Percentiles rank a stretch among this genome's conserved stretches.
These are phyloP conservation scores for Bullera alba DNA, from an alignment of 768 basidiomycete species.

Conservation along the genomic window DNA sequence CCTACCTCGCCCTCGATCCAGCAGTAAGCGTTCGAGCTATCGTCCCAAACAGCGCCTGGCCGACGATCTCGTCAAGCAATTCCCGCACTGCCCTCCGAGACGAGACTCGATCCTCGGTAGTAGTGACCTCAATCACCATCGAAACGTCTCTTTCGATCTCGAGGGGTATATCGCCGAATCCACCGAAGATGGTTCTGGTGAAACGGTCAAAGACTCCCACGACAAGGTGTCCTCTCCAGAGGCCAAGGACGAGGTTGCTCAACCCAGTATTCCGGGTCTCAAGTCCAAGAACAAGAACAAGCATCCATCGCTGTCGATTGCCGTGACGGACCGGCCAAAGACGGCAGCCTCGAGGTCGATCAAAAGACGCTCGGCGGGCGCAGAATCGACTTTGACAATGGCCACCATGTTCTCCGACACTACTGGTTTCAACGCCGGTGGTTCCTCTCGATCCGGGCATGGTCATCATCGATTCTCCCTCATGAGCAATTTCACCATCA, in stretches of 20 bases:
- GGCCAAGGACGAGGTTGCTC: too few relatives aligned
- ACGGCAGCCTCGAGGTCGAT: too few relatives aligned
- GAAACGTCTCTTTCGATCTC: constrained; percentile 12
- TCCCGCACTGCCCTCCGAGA: not conserved
- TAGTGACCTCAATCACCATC: not conserved
- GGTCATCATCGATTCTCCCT: not conserved
- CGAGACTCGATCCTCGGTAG: not conserved
- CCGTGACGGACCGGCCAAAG: too few relatives aligned
- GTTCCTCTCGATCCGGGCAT: not conserved
- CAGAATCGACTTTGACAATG: constrained; percentile 7
- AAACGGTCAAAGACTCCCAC: too few relatives aligned
- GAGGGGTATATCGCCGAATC: constrained; percentile 18
- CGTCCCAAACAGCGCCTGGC: not conserved
- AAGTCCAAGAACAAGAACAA: not conserved
- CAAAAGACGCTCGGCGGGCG: not conserved
- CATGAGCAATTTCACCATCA: constrained; percentile 13
- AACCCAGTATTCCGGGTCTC: too few relatives aligned
- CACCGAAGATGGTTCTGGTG: constrained; percentile 2
- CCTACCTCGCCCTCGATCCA: constrained; percentile 5
- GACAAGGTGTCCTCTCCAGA: not conserved
- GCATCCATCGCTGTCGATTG: not conserved
- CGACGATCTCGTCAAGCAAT: not conserved
- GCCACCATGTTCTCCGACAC: not conserved
- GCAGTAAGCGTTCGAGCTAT: not conserved
- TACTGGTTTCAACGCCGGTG: too few relatives aligned